Base-by-base conservation (phyloP, 441 rosid genomes). In the Euphorbia neoarborescens region DNA sequence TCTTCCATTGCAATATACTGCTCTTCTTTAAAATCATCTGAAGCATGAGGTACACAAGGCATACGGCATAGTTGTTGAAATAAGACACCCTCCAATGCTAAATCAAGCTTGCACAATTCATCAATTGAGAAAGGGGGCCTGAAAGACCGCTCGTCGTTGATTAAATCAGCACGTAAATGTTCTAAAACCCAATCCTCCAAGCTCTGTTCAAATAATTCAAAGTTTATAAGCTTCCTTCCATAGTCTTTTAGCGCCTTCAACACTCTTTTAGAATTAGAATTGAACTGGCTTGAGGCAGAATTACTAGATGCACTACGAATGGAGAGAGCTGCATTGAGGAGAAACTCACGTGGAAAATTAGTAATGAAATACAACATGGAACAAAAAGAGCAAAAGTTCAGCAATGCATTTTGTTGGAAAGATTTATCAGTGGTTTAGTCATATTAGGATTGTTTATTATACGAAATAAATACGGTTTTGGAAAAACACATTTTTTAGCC, bases 1-100 rank as follows among this genome's bases (percentile, higher is more conserved):
- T 86, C 92, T 76, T 88, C 88, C 25, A 86, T 20, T 32, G 90
- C 87, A 65, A 81, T 71, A 78, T 80, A 84, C 70, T 70, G 79
- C 8, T 83, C 89, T 75, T 79, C 88, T 68, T 71, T 76, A 34
- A 68, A 40, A 70, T 62, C 81, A 73, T 64, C 48, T 14, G 76
- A 70, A 74, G 78, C 74, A 77, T 77, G 70, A 61, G 80, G 59
- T 14, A 81, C 73, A 64, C 83, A 81, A 7, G 90, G 88, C 92
- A 88, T 86, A 19, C 92, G 89, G 37, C 66, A 84, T 24, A 88
- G 81, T 63, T 86, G 92, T 75, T 84, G 89, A 77, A 87, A 81
- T 24, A 81, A 60, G 70, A 85, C 87, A 24, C 89, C 91, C 62
- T 87, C 88, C 83, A 87, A 75, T 72, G 92, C 92, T 65, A 84